phyloP scores from a whole-genome alignment of 75 land plant species.

The Adiantum capillusveneris region DNA sequence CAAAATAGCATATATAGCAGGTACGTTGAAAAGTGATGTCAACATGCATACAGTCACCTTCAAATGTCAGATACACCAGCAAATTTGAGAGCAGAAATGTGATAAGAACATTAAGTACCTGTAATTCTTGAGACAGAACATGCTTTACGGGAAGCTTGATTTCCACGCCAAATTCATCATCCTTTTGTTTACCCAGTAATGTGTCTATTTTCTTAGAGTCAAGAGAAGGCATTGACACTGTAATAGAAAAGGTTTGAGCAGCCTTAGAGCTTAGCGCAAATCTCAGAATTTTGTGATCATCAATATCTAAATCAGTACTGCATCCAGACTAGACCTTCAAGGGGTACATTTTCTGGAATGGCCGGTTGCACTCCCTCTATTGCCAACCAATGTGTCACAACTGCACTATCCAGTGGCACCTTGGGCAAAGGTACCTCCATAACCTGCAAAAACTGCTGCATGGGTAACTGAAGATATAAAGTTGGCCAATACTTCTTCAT shows the following conservation, averaged over 20 bases:
- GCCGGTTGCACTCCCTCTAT: constrained; percentile 98
- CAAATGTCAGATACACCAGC: no score
- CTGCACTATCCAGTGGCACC: constrained; percentile 85
- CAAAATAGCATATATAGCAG: no score
- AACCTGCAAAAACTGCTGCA: constrained; percentile 38
- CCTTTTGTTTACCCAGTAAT: constrained; percentile 13
- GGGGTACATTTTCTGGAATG: constrained; percentile 90
- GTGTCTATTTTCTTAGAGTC: neutral
- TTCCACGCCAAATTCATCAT: constrained; percentile 56
- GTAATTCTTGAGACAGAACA: constrained; percentile 78
- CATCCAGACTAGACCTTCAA: constrained; percentile 35
- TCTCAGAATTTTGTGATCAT: no score
- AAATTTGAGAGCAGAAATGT: neutral
- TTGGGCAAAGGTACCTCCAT: constrained; percentile 89
- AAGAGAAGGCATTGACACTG: neutral
- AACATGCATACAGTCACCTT: no score
- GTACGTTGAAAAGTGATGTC: no score
- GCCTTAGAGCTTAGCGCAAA: no score
- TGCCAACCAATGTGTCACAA: constrained; percentile 89
- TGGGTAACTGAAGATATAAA: no score
- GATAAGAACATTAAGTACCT: constrained; percentile 31
- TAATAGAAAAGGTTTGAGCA: no score
- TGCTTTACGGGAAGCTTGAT: constrained; percentile 75
- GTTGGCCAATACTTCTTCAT: no score
- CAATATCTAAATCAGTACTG: no score